Base-by-base conservation (phyloP, 1,139 yeast species). In the Yamadazyma siamensis region DNA sequence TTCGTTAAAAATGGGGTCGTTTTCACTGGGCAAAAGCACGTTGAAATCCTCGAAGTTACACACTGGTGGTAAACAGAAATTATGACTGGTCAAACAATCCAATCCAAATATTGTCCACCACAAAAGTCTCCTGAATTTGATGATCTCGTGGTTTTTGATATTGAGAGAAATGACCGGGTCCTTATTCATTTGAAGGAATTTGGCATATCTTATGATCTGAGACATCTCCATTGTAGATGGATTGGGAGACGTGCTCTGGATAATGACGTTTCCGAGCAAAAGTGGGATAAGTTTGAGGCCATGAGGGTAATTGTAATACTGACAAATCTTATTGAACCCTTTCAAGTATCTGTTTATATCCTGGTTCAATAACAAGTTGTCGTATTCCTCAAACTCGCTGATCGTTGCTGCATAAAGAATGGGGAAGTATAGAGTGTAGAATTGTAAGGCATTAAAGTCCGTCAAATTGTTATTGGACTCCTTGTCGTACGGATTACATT, bases 101-200 rank as follows among this genome's bases (percentile, higher is more conserved):
- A 78, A 54, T 12, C 76, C 75, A 43, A 76, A 76, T 5, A 77
- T 74, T 21, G 75, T 77, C 82, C 83, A 78, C 83, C 84, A 78
- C 12, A 78, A 49, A 32, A 75, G 47, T 44, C 84, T 59, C 48
- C 80, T 61, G 29, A 69, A 61, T 36, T 74, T 76, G 4, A 77
- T 65, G 9, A 68, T 61, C 32, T 63, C 65, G 48, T 65, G 56
- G 40, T 75, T 73, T 10, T 63, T 56, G 17, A 76, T 65, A 15
- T 71, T 61, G 33, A 76, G 68, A 26, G 71, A 65, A 2, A 63
- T 49, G 3, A 69, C 61, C 1, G 85, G 85, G 43, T 77, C 85
- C 45, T 77, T 68, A 43, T 77, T 77, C 29, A 77, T 52, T 33
- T 74, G 76, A 19, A 75, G 55, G 29, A 71, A 60, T 46, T 76